Evolutionary conservation across 768 basidiomycete species (phyloP).

Genomic region (Boletus tomentosulus): DNA sequence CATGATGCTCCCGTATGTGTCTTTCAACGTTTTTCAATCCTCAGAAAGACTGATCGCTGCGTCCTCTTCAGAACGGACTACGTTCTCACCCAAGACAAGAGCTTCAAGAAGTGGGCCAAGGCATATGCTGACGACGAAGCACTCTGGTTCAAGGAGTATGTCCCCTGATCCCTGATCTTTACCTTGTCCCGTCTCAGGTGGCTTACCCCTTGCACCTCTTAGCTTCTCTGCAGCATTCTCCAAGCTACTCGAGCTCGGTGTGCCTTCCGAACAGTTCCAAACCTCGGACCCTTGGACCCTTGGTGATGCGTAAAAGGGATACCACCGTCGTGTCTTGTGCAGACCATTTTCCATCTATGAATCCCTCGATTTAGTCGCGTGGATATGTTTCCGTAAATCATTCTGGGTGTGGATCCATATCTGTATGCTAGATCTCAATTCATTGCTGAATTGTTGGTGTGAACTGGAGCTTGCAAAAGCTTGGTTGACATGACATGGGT

Average conservation of each 20-base stretch:
- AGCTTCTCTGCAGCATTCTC: constrained; percentile 81
- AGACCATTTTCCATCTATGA: background rate
- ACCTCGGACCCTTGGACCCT: constrained; percentile 72
- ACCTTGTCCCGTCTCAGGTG: too few species aligned
- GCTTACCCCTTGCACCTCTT: constrained; percentile 2
- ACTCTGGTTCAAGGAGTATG: constrained; percentile 92
- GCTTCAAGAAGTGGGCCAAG: constrained; percentile 85
- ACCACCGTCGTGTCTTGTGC: background rate
- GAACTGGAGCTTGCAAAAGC: background rate
- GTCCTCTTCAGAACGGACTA: constrained; percentile 66
- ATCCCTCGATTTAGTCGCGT: background rate
- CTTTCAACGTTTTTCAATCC: background rate
- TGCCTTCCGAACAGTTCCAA: constrained; percentile 76
- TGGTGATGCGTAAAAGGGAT: constrained; percentile 31
- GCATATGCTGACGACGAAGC: constrained; percentile 82
- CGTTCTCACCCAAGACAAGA: constrained; percentile 84
- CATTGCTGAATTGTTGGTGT: background rate
- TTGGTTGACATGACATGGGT: background rate
- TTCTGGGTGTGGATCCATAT: background rate
- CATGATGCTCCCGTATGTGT: constrained; percentile 92
- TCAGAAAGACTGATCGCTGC: background rate
- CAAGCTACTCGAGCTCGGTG: constrained; percentile 89
- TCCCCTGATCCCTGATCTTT: constrained; percentile 6
- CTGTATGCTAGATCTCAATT: background rate
- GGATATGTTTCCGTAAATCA: background rate